Evolutionary conservation across 2,329 filamentous ascomycete species (phyloP).

Genomic region (Talaromyces sp.): DNA sequence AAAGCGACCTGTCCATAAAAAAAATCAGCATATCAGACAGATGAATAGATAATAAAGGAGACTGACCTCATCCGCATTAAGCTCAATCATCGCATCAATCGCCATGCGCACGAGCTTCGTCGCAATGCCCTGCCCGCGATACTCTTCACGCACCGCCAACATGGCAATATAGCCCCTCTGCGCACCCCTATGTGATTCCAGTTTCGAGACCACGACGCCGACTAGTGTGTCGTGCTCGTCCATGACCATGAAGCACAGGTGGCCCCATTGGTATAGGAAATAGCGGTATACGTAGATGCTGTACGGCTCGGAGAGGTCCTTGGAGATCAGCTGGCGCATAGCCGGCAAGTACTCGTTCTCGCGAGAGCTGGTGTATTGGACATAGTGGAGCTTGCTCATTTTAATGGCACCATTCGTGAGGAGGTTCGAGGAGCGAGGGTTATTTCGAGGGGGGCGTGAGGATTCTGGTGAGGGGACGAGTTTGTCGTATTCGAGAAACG

Average conservation of each 20-base stretch:
- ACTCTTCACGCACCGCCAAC: slow-evolving; percentile 80
- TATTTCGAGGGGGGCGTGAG: not conserved
- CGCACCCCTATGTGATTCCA: slow-evolving; percentile 82
- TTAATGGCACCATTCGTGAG: slow-evolving; percentile 7
- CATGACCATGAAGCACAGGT: slow-evolving; percentile 83
- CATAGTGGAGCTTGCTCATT: slow-evolving; percentile 46
- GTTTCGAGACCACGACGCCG: slow-evolving; percentile 90
- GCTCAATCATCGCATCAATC: slow-evolving; percentile 81
- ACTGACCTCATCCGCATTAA: slow-evolving; percentile 72
- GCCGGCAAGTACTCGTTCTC: slow-evolving; percentile 69
- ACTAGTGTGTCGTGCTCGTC: slow-evolving; percentile 57
- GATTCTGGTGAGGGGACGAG: not conserved
- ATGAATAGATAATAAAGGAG: not conserved
- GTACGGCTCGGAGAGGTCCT: slow-evolving; percentile 94
- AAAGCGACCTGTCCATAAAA: slow-evolving; percentile 61
- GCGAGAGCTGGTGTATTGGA: slow-evolving; percentile 55
- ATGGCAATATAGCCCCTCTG: slow-evolving; percentile 95
- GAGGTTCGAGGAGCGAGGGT: not conserved
- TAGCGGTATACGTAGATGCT: slow-evolving; percentile 99
- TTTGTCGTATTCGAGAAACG: not conserved
- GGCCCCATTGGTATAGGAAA: slow-evolving; percentile 95
- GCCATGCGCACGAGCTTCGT: slow-evolving; percentile 83
- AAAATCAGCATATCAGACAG: not conserved
- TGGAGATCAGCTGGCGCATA: slow-evolving; percentile 89
- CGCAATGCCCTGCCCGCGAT: slow-evolving; percentile 80